Conservation (phyloP, 176 grass and related monocot species). For the Avena sativa region DNA sequence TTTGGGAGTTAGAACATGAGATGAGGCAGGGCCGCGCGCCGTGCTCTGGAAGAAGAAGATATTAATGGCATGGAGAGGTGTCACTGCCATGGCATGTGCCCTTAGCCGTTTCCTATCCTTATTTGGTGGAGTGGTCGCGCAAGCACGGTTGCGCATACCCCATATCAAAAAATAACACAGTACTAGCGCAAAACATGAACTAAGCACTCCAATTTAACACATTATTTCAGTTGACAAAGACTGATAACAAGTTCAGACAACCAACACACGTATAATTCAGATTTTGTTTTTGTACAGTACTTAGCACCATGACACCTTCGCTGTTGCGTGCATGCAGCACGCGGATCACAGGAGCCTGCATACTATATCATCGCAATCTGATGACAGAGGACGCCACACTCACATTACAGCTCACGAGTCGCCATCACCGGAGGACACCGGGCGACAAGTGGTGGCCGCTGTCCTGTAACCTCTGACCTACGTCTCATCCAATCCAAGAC, state of each 20-base stretch:
- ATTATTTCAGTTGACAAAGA: background rate
- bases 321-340: constrained; percentile 20
- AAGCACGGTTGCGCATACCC: background rate
- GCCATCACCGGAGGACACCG: constrained; percentile 18
- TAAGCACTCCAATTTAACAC: no score
- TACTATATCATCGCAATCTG: background rate
- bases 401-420: constrained; percentile 37
- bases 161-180: no score
- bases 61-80: background rate
- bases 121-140: background rate
- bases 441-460: constrained; percentile 40
- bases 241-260: background rate
- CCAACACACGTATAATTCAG: background rate
- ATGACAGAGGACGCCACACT: constrained; percentile 30
- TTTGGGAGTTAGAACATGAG: constrained; percentile 15
- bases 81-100: background rate
- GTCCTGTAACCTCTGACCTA: constrained; percentile 26
- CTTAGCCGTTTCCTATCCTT: background rate
- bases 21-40: constrained; percentile 12
- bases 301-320: background rate
- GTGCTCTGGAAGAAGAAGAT: background rate
- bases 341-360: constrained; percentile 21
- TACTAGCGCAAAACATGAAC: no score
- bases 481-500: background rate
- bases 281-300: background rate